These are phyloP conservation scores for Capsicum baccatum DNA, from an alignment of 257 asterid species.

Conservation along the genomic window DNA sequence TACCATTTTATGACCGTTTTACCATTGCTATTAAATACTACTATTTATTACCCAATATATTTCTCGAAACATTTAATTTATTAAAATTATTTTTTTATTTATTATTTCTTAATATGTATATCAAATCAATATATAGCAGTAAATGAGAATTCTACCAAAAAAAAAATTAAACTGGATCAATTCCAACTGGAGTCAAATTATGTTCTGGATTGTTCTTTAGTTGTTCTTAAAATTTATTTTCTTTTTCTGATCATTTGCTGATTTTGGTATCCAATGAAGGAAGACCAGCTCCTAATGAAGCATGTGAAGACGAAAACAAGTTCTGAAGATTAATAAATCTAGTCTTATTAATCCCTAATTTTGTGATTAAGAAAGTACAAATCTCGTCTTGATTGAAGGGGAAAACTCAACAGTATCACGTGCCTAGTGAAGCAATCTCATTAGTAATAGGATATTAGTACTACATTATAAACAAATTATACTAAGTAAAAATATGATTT, in stretches of 20 bases:
- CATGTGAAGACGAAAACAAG: not conserved
- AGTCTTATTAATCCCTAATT: constrained; percentile 15
- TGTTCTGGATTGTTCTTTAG: not conserved
- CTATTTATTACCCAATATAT: too few relatives aligned
- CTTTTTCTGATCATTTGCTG: not conserved
- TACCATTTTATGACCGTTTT: too few relatives aligned
- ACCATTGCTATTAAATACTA: too few relatives aligned
- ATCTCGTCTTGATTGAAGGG: constrained; percentile 27
- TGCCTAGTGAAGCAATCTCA: constrained; percentile 28
- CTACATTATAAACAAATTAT: too few relatives aligned
- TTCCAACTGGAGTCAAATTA: too few relatives aligned
- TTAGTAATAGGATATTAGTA: not conserved
- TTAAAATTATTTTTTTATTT: too few relatives aligned
- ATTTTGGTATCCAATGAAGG: constrained; percentile 21
- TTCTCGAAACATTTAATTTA: too few relatives aligned
- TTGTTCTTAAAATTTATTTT: not conserved
- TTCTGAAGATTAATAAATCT: not conserved
- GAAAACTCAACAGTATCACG: constrained; percentile 38
- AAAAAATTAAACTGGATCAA: not conserved
- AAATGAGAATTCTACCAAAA: not conserved
- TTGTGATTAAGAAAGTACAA: not conserved
- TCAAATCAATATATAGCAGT: not conserved
- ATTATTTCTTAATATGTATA: too few relatives aligned
- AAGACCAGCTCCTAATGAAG: not conserved
- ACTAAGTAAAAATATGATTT: too few relatives aligned